Conservation (phyloP, 768 basidiomycete species). For the Candolleomyces aberdarensis region DNA sequence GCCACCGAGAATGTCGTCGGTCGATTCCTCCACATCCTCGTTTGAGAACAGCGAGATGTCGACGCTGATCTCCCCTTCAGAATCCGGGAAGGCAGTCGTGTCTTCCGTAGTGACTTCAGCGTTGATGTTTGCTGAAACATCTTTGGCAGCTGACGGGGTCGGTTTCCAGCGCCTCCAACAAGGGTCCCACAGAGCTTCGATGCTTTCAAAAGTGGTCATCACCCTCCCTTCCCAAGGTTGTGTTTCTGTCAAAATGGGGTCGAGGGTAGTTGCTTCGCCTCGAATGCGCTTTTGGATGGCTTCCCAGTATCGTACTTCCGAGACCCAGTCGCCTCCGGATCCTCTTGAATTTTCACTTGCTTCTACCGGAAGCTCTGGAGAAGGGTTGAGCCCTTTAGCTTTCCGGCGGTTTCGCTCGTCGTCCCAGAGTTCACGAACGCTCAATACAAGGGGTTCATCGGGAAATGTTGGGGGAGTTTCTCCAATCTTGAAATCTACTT, state of each 20-base stretch:
- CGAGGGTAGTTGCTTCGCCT: conserved; percentile 26
- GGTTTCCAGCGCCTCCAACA: conserved; percentile 59
- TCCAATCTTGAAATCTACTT: conserved; percentile 61
- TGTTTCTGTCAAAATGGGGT: conserved; percentile 15
- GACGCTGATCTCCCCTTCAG: conserved; percentile 38
- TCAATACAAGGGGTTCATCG: conserved; percentile 74
- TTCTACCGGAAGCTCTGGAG: conserved; percentile 71
- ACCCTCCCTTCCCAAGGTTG: conserved; percentile 66
- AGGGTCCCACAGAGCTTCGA: conserved; percentile 82
- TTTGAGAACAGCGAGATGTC: conserved; percentile 50
- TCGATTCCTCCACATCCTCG: conserved; percentile 15
- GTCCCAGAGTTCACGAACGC: conserved; percentile 94
- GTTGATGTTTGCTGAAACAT: not conserved
- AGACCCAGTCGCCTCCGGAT: conserved; percentile 61
- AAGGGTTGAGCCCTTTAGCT: conserved; percentile 64
- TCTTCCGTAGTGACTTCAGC: conserved; percentile 15
- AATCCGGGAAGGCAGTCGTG: conserved; percentile 14
- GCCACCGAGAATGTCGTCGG: conserved; percentile 11
- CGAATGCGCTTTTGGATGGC: conserved; percentile 64
- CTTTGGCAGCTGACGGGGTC: conserved; percentile 1
- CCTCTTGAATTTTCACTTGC: conserved; percentile 61
- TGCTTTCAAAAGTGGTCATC: conserved; percentile 88
- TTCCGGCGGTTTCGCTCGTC: conserved; percentile 82
- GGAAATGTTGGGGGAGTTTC: conserved; percentile 53
- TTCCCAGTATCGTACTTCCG: conserved; percentile 74